These are phyloP conservation scores for Beauveria asiatica DNA, from an alignment of 2,329 filamentous ascomycete genomes.

Conservation along the genomic window DNA sequence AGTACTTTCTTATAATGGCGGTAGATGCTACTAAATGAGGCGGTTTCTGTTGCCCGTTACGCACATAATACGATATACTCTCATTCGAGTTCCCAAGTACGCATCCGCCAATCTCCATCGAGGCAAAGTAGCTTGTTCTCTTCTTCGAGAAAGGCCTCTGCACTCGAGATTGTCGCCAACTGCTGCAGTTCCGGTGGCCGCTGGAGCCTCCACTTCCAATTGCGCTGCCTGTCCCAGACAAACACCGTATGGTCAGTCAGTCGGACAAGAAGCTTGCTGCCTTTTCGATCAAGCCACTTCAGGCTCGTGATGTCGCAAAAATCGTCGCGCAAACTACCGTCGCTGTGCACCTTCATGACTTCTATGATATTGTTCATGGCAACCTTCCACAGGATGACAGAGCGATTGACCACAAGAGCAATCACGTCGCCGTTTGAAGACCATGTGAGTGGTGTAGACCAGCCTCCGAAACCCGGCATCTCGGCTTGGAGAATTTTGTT, in stretches of 20 bases:
- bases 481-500: not conserved
- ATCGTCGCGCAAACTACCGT: not conserved
- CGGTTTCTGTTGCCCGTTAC: not conserved
- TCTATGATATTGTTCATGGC: not conserved
- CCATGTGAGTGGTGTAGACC: slow-evolving; percentile 1
- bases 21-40: not conserved
- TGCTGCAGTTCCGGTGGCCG: not conserved
- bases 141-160: slow-evolving; percentile 2
- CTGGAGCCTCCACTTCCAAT: not conserved
- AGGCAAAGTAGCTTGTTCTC: not conserved
- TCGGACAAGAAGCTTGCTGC: slow-evolving; percentile 2
- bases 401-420: not conserved
- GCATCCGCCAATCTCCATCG: slow-evolving; percentile 2
- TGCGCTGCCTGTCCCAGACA: slow-evolving; percentile 1
- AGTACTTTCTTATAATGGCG: no score
- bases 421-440: not conserved
- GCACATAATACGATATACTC: not conserved
- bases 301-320: not conserved
- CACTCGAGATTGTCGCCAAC: not conserved
- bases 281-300: slow-evolving; percentile 1
- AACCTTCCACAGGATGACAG: slow-evolving; percentile 2
- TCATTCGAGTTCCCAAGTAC: not conserved
- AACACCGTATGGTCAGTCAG: not conserved
- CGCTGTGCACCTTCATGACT: not conserved
- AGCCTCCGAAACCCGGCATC: not conserved